Conservation (phyloP, 768 basidiomycete species). For the Leccinum ochraceum region DNA sequence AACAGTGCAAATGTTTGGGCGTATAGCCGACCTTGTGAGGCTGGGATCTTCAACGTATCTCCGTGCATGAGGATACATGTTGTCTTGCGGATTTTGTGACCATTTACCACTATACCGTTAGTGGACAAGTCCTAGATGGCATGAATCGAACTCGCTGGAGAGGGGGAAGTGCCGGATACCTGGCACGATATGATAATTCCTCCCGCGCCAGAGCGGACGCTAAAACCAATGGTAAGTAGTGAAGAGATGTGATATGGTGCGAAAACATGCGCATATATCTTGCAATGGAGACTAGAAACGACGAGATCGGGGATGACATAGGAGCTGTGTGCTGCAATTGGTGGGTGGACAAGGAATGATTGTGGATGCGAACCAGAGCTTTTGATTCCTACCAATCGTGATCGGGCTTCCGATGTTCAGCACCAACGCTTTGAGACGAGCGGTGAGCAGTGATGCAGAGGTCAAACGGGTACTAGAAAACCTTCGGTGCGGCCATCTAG, state of each 20-base stretch:
- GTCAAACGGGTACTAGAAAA: conserved; percentile 21
- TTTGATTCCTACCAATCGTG: conserved; percentile 72
- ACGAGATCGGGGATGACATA: conserved; percentile 64
- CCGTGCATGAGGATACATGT: conserved; percentile 78
- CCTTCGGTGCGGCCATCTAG: conserved; percentile 68
- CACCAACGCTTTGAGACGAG: conserved; percentile 48
- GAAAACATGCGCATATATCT: conserved; percentile 69
- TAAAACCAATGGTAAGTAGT: conserved; percentile 27
- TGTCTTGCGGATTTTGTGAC: conserved; percentile 62
- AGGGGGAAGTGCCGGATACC: conserved; percentile 37
- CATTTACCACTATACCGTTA: conserved; percentile 74
- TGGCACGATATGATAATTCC: conserved; percentile 80
- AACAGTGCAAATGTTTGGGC: not conserved
- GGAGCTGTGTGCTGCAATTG: conserved; percentile 34
- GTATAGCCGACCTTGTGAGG: conserved; percentile 54
- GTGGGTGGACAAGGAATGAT: not conserved
- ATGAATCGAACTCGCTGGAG: conserved; percentile 1
- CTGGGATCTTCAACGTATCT: conserved; percentile 66
- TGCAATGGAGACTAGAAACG: conserved; percentile 75
- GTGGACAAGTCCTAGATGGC: conserved; percentile 65
- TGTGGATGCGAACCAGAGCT: conserved; percentile 49
- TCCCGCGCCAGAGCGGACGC: conserved; percentile 68
- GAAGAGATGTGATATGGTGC: not conserved
- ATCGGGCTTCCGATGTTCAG: conserved; percentile 63
- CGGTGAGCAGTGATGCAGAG: conserved; percentile 2